Conservation (phyloP, 345 rosid genomes). For the rapeseed (Brassica napus) region DNA sequence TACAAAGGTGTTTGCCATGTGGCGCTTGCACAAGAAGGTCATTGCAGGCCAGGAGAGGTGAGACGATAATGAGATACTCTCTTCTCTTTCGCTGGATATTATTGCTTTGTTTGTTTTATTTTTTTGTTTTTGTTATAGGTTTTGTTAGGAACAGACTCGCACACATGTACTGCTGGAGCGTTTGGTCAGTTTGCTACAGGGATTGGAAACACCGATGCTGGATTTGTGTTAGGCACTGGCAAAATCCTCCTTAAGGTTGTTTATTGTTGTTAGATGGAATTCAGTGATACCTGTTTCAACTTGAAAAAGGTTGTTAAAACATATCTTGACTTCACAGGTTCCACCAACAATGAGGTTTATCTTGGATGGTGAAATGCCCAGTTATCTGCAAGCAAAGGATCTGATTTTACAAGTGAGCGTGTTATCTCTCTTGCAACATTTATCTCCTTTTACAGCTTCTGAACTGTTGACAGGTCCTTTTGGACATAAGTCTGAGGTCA, state of each 20-base stretch:
- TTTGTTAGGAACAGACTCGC: conserved; percentile 90
- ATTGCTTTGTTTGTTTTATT: background rate
- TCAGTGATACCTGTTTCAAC: background rate
- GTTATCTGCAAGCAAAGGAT: conserved; percentile 89
- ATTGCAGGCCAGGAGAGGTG: conserved; percentile 99
- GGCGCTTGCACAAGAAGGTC: conserved; percentile 99
- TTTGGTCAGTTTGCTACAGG: conserved; percentile 99
- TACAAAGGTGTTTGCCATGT: conserved; percentile 98
- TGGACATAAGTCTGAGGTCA: background rate
- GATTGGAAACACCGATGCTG: conserved; percentile 98
- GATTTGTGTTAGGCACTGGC: conserved; percentile 91
- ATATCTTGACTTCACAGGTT: conserved; percentile 53
- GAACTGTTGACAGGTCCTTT: background rate
- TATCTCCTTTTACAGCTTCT: background rate
- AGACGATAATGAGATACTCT: background rate
- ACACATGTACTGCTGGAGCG: conserved; percentile 98
- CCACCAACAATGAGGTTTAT: conserved; percentile 94
- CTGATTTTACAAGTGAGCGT: conserved; percentile 90
- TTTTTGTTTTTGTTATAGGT: conserved; percentile 53
- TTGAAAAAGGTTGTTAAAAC: background rate
- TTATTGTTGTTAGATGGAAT: background rate
- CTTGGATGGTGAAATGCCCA: conserved; percentile 98
- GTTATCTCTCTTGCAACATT: background rate
- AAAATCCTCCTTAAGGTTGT: conserved; percentile 83
- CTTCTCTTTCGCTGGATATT: background rate